Base-by-base conservation (phyloP, 768 basidiomycete species). In the Russula earlei region DNA sequence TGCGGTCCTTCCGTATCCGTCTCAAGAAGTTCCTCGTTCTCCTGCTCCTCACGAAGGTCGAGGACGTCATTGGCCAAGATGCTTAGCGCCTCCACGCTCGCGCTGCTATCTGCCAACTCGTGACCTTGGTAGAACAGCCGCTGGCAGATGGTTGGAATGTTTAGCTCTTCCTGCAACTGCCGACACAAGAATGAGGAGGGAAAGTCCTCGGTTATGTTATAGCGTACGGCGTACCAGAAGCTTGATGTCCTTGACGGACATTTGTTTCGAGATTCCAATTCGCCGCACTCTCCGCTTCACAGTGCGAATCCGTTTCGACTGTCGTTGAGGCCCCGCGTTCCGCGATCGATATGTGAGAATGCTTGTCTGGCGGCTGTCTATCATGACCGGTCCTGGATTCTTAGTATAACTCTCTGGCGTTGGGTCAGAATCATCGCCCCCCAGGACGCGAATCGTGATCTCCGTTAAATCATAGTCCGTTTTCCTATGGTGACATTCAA, bases 211-310 rank as follows among this genome's bases (percentile, higher is more conserved):
- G 51, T 14, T 48, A 41, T 31, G 43, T 43, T 12, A 31, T 43
- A 53, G 4, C 34, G 27, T 14, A 31, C 27, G 29, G 68, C 79
- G 56, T 55, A 88, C 85, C 74, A 79, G 75, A 52, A 87, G 65
- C 68, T 90, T 91, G 63, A 91, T 79, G 15, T 91, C 87, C 67
- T 84, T 89, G 49, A 92, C 76, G 0, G 84, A 82, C 59, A 79
- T 88, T 29, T 69, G 66, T 67, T 87, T 90, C 42, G 73, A 71
- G 43, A 91, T 75, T 11, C 70, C 75, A 47, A 88, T 65, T 61
- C 69, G 77, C 55, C 74, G 75, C 62, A 78, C 77, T 8, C 74
- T 77, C 25, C 72, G 66, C 52, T 79, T 75, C 65, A 73, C 74
- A 63, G 79, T 75, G 43, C 82, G 81, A 43, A 90, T 73, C 19